Percentiles rank a stretch among this genome's conserved stretches.
Conservation (phyloP, 345 rosid species). For the Populus simonii region DNA sequence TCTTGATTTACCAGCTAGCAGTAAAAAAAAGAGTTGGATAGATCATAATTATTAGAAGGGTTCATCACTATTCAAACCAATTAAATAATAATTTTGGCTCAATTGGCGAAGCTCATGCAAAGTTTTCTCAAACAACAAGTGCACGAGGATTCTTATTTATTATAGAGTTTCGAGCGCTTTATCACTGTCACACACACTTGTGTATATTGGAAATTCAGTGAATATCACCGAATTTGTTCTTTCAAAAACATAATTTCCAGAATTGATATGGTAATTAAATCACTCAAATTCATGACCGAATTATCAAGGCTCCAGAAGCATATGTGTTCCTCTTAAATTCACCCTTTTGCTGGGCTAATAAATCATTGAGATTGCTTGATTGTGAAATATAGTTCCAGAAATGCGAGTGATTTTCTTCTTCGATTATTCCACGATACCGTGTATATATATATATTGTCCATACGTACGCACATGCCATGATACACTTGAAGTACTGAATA, state of each 20-base stretch:
- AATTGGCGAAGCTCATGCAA: neutral
- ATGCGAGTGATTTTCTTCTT: constrained; percentile 9
- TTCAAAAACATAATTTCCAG: neutral
- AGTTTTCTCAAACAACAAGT: neutral
- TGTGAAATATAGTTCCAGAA: neutral
- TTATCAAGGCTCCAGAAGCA: neutral
- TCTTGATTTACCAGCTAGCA: too few relatives aligned
- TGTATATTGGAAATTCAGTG: neutral
- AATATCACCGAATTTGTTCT: neutral
- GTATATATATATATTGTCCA: neutral
- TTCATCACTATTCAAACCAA: neutral
- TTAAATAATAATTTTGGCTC: neutral
- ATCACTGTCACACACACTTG: neutral
- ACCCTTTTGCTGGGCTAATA: neutral
- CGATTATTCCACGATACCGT: neutral
- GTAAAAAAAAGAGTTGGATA: too few relatives aligned
- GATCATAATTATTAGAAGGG: too few relatives aligned
- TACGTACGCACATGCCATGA: neutral
- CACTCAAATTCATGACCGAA: neutral
- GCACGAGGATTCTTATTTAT: neutral
- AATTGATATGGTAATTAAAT: neutral
- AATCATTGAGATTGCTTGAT: neutral
- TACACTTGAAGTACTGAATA: neutral
- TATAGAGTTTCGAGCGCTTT: too few relatives aligned
- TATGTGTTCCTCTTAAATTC: neutral